Percentiles rank a stretch among this genome's conserved stretches.
Evolutionary conservation across 768 basidiomycete genomes (phyloP).

Genomic region (Collybia mongolica): DNA sequence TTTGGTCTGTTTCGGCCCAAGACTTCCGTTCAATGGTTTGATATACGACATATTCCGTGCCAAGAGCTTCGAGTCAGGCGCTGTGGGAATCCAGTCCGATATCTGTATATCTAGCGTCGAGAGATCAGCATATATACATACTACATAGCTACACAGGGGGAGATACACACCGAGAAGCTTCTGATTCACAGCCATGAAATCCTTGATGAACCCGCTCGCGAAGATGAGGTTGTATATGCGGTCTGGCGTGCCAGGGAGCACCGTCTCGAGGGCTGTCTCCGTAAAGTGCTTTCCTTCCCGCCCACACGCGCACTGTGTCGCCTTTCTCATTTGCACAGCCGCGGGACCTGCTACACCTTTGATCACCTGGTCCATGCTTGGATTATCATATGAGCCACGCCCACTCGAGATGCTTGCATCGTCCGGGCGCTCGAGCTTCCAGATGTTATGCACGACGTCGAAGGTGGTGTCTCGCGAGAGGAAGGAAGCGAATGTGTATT

Average conservation of each 20-base stretch:
- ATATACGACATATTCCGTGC: constrained; percentile 94
- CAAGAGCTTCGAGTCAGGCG: constrained; percentile 64
- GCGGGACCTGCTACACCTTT: constrained; percentile 7
- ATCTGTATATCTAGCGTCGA: constrained; percentile 79
- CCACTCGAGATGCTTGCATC: constrained; percentile 38
- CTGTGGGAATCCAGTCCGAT: constrained; percentile 85
- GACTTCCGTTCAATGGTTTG: constrained; percentile 82
- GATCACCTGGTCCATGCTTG: constrained; percentile 14
- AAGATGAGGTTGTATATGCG: constrained; percentile 96
- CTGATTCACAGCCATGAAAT: constrained; percentile 88
- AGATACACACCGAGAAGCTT: constrained; percentile 73
- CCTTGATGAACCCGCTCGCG: constrained; percentile 92
- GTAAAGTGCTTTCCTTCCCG: constrained; percentile 65
- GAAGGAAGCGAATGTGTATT: constrained; percentile 96
- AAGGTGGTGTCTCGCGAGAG: constrained; percentile 94
- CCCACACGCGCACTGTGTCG: constrained; percentile 74
- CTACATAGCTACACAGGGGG: background rate
- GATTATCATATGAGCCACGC: constrained; percentile 34
- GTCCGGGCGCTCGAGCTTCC: constrained; percentile 86
- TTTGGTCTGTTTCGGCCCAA: constrained; percentile 94
- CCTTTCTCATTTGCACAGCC: constrained; percentile 37
- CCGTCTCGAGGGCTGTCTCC: constrained; percentile 74
- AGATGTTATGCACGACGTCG: constrained; percentile 95
- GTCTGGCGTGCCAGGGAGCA: constrained; percentile 90
- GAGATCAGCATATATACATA: background rate